Base-by-base conservation (phyloP, 305 asterid genomes). In the Euphrasia arctica region DNA sequence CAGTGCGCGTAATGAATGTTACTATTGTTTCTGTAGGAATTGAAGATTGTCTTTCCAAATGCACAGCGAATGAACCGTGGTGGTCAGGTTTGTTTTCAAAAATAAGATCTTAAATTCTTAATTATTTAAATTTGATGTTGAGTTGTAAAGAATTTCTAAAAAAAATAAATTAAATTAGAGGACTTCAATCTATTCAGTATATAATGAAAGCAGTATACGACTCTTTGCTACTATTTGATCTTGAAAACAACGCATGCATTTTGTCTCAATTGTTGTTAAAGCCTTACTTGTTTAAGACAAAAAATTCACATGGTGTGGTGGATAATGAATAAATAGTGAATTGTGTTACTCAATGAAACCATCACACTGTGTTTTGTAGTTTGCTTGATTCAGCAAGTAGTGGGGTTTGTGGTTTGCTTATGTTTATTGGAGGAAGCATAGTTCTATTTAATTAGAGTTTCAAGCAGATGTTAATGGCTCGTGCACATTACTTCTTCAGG, bases 1-100 rank as follows among this genome's bases (percentile, higher is more conserved):
- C 27, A 13, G 42, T 36, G 9, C 57, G 9, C 2, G 2, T 15
- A 51, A 51, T 51, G 9, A 8, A 8, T 15, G 28, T 52, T 52
- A 52, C 8, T 14, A 5, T 52, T 15, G 28, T 52, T 52, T 52
- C 12, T n/a, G 36, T 12, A 45, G 51, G 51, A 45, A 12, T 10
- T 45, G 51, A 45, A 45, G 51, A 45, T 45, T 67, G 91, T 92
- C 28, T 89, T 92, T 69, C 98, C 96, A 63, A 89, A 87, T 87
- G 85, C 98, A 43, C 85, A 75, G 68, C 67, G 91, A 32, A 87
- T 89, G 96, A 92, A 87, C 69, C 95, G 94, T 67, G 98, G 51
- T 45, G 51, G 51, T 45, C 51, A 45, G 51, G 51, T 45, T 45
- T 10, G 51, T 39, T 39, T 39, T 39, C 43, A 18, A 18, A 18